Evolutionary conservation across 2,329 filamentous ascomycete genomes (phyloP).

Genomic region (Pyrenochaeta sp.): DNA sequence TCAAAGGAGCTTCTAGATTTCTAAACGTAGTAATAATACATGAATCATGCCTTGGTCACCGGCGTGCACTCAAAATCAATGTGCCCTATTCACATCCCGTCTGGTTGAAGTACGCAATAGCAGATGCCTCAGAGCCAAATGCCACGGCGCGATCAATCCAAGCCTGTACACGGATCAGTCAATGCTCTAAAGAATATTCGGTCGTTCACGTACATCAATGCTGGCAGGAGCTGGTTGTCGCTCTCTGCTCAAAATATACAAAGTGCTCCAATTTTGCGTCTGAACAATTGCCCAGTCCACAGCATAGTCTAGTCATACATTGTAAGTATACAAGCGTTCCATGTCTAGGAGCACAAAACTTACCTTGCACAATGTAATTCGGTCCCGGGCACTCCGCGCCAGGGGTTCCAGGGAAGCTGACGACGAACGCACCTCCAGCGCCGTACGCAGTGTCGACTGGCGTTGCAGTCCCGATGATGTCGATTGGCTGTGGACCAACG

Average conservation of each 20-base stretch:
- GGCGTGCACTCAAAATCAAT: too few species aligned
- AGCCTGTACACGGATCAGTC: constrained; percentile 10
- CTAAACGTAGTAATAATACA: too few species aligned
- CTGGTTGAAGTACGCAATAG: constrained; percentile 27
- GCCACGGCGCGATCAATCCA: constrained; percentile 24
- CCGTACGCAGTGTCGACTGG: constrained; percentile 31
- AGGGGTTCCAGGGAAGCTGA: constrained; percentile 30
- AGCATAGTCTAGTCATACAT: constrained; percentile 22
- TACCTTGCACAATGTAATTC: constrained; percentile 42
- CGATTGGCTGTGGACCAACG: constrained; percentile 17
- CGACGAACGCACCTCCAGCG: constrained; percentile 28
- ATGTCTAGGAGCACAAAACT: neutral
- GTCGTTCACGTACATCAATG: constrained; percentile 24
- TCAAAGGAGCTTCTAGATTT: too few species aligned
- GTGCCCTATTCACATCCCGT: constrained; percentile 20
- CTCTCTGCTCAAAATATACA: constrained; percentile 37
- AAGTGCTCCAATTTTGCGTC: constrained; percentile 36
- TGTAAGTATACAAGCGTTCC: constrained; percentile 1
- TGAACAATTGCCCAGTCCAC: constrained; percentile 38
- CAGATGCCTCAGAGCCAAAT: constrained; percentile 23
- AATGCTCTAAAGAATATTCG: neutral
- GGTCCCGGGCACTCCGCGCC: constrained; percentile 29
- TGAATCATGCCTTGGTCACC: too few species aligned
- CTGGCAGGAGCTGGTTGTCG: constrained; percentile 23
- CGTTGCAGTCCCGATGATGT: constrained; percentile 30